Base-by-base conservation (phyloP, 306 rosid species). In the Quercus cerris region DNA sequence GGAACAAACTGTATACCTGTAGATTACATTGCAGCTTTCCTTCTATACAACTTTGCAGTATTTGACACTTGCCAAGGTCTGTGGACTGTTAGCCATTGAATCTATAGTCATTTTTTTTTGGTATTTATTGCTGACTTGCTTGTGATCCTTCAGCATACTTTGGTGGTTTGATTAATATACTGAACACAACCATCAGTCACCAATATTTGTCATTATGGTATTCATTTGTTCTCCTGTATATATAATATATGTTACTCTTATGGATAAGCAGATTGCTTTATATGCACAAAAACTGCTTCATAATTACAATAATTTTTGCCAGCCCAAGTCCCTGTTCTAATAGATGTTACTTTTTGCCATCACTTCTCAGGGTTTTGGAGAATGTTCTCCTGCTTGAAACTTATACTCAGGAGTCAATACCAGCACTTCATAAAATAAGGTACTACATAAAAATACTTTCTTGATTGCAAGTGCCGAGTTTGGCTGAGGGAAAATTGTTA, bases 401-500 rank as follows among this genome's bases (percentile, higher is more conserved):
- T 62, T 95, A 93, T 89, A 86, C 98, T 19, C 84, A 87, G 88
- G 94, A 95, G 18, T 89, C 98, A 9, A 87, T 91, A 78, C 93
- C 93, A 10, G 94, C 98, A 63, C 94, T 95, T 76, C 92, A 89
- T 81, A 90, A 88, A 86, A 93, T 96, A 86, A 91, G 98, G 99
- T 91, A 75, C 22, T 74, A 49, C 56, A 67, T 1, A 31, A 52
- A 23, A 72, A 79, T 30, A 35, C 71, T 9, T 35, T 4, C 27
- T 67, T 18, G 78, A 85, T 70, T 67, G 76, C 46, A 27, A 75
- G 15, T 31, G 41, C 61, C 17, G 44, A 73, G 75, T 79, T 73
- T 58, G 52, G 15, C 70, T 61, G 69, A 22, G 33, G 71, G 51
- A 55, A 35, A 68, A 68, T 19, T 80, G 70, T 67, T 63, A 35